Evolutionary conservation across 129 eudicot species (phyloP), one percentile per base, ranked within the genome.

Genomic region (Smallanthus sonchifolius): DNA sequence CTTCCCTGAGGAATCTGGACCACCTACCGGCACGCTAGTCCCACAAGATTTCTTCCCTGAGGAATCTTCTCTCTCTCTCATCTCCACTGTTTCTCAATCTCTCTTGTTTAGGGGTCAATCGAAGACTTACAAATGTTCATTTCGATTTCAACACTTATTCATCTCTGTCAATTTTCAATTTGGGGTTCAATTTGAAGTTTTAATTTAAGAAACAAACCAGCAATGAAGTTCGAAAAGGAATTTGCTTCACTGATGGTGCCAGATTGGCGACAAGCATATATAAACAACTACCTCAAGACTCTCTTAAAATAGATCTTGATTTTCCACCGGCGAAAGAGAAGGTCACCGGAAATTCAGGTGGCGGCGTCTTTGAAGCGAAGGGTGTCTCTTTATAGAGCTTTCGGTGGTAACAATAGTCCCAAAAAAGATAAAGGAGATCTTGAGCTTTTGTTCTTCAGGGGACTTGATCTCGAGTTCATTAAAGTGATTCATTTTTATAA

Each of bases 211-310:
- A 9, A n/a, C n/a, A n/a, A n/a, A n/a, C n/a, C n/a, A n/a, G n/a
- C n/a, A 10, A 88, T 88, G 95, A 85, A 83, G 81, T 88, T 88
- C 20, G 87, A 82, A 1, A 83, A 86, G 45, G 90, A 88, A 47
- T 83, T 83, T 39, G 74, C 67, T 32, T 81, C 90, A 20, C 90
- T 85, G 70, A 83, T 83, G 90, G 90, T 88, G 73, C 95, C 90
- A 4, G 95, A 88, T 79, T 88, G 95, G 95, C 78, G 75, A 45
- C 88, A 85, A 61, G 94, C 94, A 14, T 88, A 88, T 71, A 78
- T 83, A 83, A 82, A 88, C 57, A 45, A 67, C 11, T 37, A 37
- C 43, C 81, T 88, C 19, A 88, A 88, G 44, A 68, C 64, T 2
- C 72, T 81, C 4, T 43, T 88, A 7, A 85, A 85, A 79, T 85